phyloP scores from a whole-genome alignment of 2,329 filamentous ascomycete genomes.

The Sphaerulina vaccinii region DNA sequence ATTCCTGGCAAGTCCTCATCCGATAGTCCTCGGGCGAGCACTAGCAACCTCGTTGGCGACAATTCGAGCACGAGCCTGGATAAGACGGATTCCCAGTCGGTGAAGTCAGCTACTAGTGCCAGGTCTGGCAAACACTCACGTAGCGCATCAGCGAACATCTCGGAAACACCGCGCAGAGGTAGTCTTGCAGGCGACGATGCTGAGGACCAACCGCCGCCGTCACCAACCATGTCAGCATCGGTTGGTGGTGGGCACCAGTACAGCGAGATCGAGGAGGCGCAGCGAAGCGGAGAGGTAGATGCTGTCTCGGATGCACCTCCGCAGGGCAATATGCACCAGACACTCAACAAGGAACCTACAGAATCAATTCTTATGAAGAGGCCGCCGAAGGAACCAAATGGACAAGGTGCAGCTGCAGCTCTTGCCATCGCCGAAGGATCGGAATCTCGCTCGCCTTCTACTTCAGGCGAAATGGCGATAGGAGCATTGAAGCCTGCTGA shows the following conservation, averaged over 20 bases:
- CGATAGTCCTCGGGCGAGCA: slow-evolving; percentile 80
- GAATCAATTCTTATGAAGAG: slow-evolving; percentile 88
- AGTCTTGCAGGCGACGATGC: slow-evolving; percentile 29
- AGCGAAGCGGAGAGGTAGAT: slow-evolving; percentile 86
- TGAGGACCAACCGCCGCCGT: slow-evolving; percentile 64
- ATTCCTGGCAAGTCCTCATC: slow-evolving; percentile 67
- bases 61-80: slow-evolving; percentile 52
- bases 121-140: slow-evolving; percentile 32
- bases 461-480: slow-evolving; percentile 70
- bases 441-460: slow-evolving; percentile 34
- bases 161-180: slow-evolving; percentile 40
- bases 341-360: slow-evolving; percentile 65
- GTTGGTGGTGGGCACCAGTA: slow-evolving; percentile 62
- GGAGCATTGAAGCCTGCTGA: slow-evolving; percentile 89
- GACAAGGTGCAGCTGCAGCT: slow-evolving; percentile 32
- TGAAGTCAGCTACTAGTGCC: slow-evolving; percentile 66
- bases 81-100: slow-evolving; percentile 71
- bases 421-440: slow-evolving; percentile 25
- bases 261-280: slow-evolving; percentile 75
- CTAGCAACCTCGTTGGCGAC: slow-evolving; percentile 58
- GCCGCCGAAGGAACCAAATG: slow-evolving; percentile 14
- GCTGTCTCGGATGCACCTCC: slow-evolving; percentile 90
- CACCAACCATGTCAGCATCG: slow-evolving; percentile 76
- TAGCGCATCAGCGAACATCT: slow-evolving; percentile 20
- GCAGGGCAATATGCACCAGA: slow-evolving; percentile 58